These are phyloP conservation scores for Astrothelium subdiscretum DNA, from an alignment of 495 filamentous ascomycete genomes.

Conservation along the genomic window DNA sequence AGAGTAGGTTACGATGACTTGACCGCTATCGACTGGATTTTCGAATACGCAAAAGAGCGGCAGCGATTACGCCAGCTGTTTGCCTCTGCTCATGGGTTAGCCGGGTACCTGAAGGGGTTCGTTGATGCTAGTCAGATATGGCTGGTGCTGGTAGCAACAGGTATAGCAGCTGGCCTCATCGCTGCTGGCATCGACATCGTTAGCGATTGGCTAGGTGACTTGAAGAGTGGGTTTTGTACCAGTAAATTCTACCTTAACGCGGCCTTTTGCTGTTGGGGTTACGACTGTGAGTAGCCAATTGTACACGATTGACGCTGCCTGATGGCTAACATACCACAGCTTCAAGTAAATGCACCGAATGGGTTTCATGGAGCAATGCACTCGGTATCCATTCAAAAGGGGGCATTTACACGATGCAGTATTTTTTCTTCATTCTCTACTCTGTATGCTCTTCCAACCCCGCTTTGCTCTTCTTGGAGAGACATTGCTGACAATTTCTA, in stretches of 20 bases:
- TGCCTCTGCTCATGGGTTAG: slow-evolving; percentile 53
- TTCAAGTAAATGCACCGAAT: slow-evolving; percentile 54
- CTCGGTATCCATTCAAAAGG: slow-evolving; percentile 50
- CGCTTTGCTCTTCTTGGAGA: background rate
- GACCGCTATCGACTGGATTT: slow-evolving; percentile 99
- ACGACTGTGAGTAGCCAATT: slow-evolving; percentile 48
- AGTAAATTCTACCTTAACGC: slow-evolving; percentile 78
- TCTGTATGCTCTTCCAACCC: slow-evolving; percentile 44
- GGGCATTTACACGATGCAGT: slow-evolving; percentile 71
- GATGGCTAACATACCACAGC: background rate
- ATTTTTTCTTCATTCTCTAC: slow-evolving; percentile 70
- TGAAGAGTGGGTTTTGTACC: slow-evolving; percentile 85
- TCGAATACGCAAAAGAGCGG: slow-evolving; percentile 94
- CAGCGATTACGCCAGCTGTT: slow-evolving; percentile 70
- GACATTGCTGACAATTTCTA: slow-evolving; percentile 25
- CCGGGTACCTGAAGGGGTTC: slow-evolving; percentile 60
- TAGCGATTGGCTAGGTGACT: slow-evolving; percentile 88
- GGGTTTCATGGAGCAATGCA: slow-evolving; percentile 74
- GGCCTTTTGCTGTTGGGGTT: slow-evolving; percentile 85
- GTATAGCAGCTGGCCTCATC: slow-evolving; percentile 68
- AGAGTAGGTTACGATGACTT: slow-evolving; percentile 92
- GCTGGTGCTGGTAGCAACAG: slow-evolving; percentile 70
- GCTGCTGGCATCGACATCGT: slow-evolving; percentile 84
- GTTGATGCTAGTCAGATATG: slow-evolving; percentile 84
- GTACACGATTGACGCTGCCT: background rate